phyloP scores from a whole-genome alignment of 441 rosid genomes.

The Jatropha podagrica region DNA sequence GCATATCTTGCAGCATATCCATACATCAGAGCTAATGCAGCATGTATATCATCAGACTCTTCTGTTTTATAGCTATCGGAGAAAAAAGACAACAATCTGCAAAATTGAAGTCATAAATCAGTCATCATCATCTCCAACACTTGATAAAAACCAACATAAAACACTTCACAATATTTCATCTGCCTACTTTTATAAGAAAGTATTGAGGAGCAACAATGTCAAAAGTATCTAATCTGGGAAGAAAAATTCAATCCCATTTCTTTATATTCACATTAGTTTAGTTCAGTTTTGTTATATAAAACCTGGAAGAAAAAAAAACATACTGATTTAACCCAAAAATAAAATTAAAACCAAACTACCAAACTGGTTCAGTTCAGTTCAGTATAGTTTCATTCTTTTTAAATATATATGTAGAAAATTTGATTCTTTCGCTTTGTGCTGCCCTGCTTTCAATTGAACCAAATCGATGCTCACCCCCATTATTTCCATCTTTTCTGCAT shows the following conservation, averaged over 20 bases:
- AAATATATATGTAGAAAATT: too few relatives aligned
- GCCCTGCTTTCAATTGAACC: background rate
- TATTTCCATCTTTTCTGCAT: background rate
- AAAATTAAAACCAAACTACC: too few relatives aligned
- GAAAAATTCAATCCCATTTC: background rate
- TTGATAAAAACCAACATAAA: slow-evolving; percentile 9
- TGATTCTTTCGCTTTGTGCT: too few relatives aligned
- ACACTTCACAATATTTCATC: background rate
- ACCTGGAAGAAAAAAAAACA: too few relatives aligned
- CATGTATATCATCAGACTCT: slow-evolving; percentile 98
- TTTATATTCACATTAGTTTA: background rate
- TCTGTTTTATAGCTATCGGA: slow-evolving; percentile 78
- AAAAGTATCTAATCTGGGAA: background rate
- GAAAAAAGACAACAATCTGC: slow-evolving; percentile 87
- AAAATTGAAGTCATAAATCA: slow-evolving; percentile 24
- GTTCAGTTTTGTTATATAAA: too few relatives aligned
- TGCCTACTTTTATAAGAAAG: background rate
- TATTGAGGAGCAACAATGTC: background rate
- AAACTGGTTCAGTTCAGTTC: too few relatives aligned
- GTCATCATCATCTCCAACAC: slow-evolving; percentile 10
- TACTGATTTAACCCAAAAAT: too few relatives aligned
- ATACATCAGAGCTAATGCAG: slow-evolving; percentile 99
- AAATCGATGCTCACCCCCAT: background rate
- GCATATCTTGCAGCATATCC: slow-evolving; percentile 99
- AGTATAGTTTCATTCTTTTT: too few relatives aligned